Base-by-base conservation (phyloP, 768 basidiomycete genomes). In the Pleurotus platypus region DNA sequence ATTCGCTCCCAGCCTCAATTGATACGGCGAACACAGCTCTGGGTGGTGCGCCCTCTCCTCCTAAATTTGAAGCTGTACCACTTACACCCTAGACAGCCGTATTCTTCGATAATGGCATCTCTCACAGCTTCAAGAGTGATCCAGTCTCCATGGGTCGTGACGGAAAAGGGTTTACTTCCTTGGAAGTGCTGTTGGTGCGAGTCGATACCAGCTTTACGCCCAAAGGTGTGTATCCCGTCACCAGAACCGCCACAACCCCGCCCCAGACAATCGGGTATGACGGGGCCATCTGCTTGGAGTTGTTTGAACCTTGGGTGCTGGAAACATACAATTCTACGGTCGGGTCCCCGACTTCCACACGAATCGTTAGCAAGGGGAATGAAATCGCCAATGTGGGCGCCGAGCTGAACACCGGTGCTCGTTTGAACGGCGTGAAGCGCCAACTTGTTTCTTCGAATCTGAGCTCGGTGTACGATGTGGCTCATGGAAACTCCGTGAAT, bases 401-500 rank as follows among this genome's bases (percentile, higher is more conserved):
- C 15, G 71, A 71, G 57, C 63, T 58, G 26, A 65, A 63, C 39
- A 54, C 59, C 12, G 68, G 65, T 27, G 37, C 49, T 7, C 62
- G 57, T 2, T 39, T 69, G 9, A 60, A 46, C 5, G 64, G 66
- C 43, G 61, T 67, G 2, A 63, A 58, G 39, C 59, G 65, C 38
- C 50, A 64, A 27, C 58, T 75, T 27, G 69, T 69, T 53, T 75
- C 72, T 3, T 67, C 65, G 7, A 60, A 63, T 5, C 51, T 73
- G n/a, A 49, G 49, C 3, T 46, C 62, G 5, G 68, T 67, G 64
- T 73, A 71, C 56, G 57, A 63, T 2, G 65, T 64, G 9, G 69
- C 64, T 1, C 76, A 77, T 46, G 67, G 67, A 30, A 78, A 74
- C 54, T 70, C 70, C 27, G 62, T 76, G 4, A 75, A 77, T 42